Base-by-base conservation (phyloP, 345 rosid genomes). In the Kernera saxatilis region DNA sequence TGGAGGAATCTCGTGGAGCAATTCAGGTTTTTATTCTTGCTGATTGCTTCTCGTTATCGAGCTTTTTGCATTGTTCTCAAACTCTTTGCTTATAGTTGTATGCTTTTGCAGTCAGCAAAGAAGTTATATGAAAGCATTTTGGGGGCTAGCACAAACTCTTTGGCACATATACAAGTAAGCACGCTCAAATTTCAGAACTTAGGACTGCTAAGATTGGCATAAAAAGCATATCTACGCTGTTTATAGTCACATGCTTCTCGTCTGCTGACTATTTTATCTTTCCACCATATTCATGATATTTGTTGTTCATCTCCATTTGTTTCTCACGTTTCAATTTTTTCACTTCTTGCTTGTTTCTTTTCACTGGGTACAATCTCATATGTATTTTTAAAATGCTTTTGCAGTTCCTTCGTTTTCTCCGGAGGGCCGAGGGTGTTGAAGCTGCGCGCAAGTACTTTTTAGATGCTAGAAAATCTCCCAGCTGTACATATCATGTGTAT, bases 1-100 rank as follows among this genome's bases (percentile, higher is more conserved):
- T 89, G 78, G 97, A 93, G 84, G 98, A 91, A 84, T 85, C 97
- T 67, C 90, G 84, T 58, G 97, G 98, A 71, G 91, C 94, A 67
- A 78, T 86, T 33, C 88, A 78, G 86, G 97, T 85, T 57, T 78
- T 22, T 27, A 55, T 50, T 65, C 59, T 54, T 54, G 40, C 56
- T 41, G 26, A 69, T 40, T 50, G 37, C 49, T 74, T 59, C 44
- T 54, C 52, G n/a, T 29, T 36, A 45, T 58, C 7, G 14, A 64
- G 70, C 29, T 67, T 13, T 33, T 41, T 53, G 32, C n/a, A 12
- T 37, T 49, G 23, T 68, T 70, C 37, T 39, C 55, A 32, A 25
- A 41, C 45, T 39, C 64, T 54, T 68, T 44, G 61, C 58, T 35
- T 64, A 76, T 67, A 26, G 55, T 71, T 71, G 55, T 73, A 14